phyloP scores from a whole-genome alignment of 2,329 filamentous ascomycete species.

The Ophiosphaerella narmari region DNA sequence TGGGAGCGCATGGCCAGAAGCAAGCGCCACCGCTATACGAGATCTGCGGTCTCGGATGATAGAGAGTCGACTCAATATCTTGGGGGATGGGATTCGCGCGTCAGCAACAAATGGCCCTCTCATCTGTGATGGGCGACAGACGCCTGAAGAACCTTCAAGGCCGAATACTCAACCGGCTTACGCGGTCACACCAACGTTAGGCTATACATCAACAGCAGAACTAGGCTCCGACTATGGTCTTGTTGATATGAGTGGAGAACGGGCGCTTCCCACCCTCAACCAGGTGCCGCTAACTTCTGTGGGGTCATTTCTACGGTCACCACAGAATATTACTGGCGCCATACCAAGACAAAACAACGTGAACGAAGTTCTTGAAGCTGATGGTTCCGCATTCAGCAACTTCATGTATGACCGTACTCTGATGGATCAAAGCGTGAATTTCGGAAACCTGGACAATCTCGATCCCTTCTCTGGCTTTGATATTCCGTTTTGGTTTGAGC shows the following conservation, averaged over 20 bases:
- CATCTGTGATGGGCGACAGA: background rate
- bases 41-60: conserved; percentile 25
- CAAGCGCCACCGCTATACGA: conserved; percentile 34
- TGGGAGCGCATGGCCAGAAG: conserved; percentile 36
- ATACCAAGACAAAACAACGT: background rate
- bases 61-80: background rate
- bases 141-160: background rate
- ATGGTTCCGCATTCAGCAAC: conserved; percentile 12
- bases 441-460: conserved; percentile 11
- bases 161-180: background rate
- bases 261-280: background rate
- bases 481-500: conserved; percentile 44
- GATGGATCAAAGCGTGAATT: background rate
- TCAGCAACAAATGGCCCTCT: background rate
- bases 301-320: background rate
- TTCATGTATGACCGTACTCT: conserved; percentile 7
- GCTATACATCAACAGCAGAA: background rate
- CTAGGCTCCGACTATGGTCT: background rate
- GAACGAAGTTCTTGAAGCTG: conserved; percentile 5
- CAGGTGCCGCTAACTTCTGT: background rate
- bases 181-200: background rate
- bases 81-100: background rate
- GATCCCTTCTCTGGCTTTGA: conserved; percentile 43
- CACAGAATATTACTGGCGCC: background rate
- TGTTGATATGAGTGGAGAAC: background rate